A percentile compares a stretch with the other conserved stretches of the same genome.
Evolutionary conservation across 1,139 yeast species (phyloP).

Genomic region (Yamadazyma songkhlaensis): DNA sequence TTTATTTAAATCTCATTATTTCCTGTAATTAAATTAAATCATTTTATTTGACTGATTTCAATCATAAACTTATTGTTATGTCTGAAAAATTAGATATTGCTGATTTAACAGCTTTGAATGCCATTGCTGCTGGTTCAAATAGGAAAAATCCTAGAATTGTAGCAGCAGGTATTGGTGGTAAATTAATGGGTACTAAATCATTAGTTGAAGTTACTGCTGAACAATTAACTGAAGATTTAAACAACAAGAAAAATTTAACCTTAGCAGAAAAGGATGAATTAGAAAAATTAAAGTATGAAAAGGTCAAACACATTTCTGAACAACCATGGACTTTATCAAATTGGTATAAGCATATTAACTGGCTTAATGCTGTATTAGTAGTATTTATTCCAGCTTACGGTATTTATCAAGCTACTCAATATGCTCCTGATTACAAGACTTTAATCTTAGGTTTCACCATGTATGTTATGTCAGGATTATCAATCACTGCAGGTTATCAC

Average conservation of each 20-base stretch:
- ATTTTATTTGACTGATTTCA: neutral
- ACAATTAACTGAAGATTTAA: conserved; percentile 53
- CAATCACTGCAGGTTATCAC: conserved; percentile 88
- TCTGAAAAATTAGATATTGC: conserved; percentile 45
- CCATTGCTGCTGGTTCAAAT: conserved; percentile 86
- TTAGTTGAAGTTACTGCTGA: conserved; percentile 67
- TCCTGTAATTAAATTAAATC: neutral
- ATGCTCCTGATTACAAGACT: conserved; percentile 61
- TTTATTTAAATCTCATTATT: conserved; percentile 1
- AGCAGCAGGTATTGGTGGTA: conserved; percentile 75
- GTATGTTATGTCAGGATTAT: conserved; percentile 74
- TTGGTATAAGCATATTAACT: conserved; percentile 87
- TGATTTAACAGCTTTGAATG: conserved; percentile 73
- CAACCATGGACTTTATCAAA: conserved; percentile 83
- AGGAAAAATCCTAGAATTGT: conserved; percentile 67
- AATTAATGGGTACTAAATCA: conserved; percentile 75
- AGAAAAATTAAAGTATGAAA: conserved; percentile 46
- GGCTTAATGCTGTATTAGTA: conserved; percentile 87
- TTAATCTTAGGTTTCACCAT: conserved; percentile 55
- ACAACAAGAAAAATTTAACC: conserved; percentile 21
- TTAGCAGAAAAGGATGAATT: conserved; percentile 55
- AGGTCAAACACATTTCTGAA: conserved; percentile 74
- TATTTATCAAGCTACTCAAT: conserved; percentile 42
- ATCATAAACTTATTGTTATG: conserved; percentile 4
- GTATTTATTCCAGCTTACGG: conserved; percentile 70